These are phyloP conservation scores for Fraxinus platypoda DNA, from an alignment of 305 asterid genomes.

Conservation along the genomic window DNA sequence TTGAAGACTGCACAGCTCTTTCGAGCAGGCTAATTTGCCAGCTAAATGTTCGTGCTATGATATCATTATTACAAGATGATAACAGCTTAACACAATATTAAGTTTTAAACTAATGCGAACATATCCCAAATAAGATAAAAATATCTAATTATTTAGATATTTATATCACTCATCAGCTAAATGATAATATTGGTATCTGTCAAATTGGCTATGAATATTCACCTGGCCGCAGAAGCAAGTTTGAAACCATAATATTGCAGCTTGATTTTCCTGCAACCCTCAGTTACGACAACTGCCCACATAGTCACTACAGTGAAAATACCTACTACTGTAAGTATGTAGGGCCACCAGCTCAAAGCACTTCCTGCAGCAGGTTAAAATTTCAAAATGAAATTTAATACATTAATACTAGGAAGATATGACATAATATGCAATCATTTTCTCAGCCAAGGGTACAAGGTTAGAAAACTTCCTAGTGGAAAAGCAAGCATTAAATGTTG, in stretches of 20 bases:
- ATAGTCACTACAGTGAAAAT: constrained; percentile 78
- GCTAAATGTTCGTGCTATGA: background rate
- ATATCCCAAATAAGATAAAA: constrained; percentile 1
- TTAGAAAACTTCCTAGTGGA: background rate
- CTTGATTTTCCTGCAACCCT: constrained; percentile 96
- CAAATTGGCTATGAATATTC: constrained; percentile 16
- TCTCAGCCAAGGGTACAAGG: background rate
- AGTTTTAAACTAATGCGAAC: background rate
- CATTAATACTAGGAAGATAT: constrained; percentile 12
- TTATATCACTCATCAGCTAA: background rate
- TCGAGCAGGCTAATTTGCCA: background rate
- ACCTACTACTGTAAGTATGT: constrained; percentile 68
- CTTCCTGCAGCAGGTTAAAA: constrained; percentile 57
- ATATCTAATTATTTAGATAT: background rate
- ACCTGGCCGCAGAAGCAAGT: constrained; percentile 96
- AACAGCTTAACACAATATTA: background rate
- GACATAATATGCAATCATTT: constrained; percentile 11
- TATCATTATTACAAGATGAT: background rate
- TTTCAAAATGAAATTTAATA: constrained; percentile 12
- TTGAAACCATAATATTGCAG: constrained; percentile 95
- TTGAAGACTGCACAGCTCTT: background rate
- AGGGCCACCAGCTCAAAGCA: constrained; percentile 83
- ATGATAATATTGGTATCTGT: background rate
- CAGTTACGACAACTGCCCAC: constrained; percentile 96
- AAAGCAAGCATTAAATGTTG: background rate